phyloP scores from a whole-genome alignment of 1,139 yeast genomes.

The Meyerozyma athensensis region DNA sequence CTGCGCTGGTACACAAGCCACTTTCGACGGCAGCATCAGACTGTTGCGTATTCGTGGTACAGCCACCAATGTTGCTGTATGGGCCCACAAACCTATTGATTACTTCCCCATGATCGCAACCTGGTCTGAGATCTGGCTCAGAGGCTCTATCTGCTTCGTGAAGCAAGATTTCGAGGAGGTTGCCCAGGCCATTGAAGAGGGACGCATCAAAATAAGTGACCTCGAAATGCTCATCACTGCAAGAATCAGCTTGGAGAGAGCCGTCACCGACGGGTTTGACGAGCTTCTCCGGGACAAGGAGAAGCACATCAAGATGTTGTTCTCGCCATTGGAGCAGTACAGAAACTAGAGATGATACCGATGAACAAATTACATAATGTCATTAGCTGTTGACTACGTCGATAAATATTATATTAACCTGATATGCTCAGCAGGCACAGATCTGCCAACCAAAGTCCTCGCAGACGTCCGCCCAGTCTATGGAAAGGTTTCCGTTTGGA shows the following conservation, averaged over 20 bases:
- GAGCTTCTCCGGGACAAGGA: slow-evolving; percentile 34
- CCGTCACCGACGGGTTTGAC: slow-evolving; percentile 29
- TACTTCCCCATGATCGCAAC: slow-evolving; percentile 37
- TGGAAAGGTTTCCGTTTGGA: slow-evolving; percentile 3
- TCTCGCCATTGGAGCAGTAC: slow-evolving; percentile 19
- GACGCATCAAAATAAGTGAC: slow-evolving; percentile 21
- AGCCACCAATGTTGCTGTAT: slow-evolving; percentile 17
- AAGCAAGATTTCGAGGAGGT: slow-evolving; percentile 33
- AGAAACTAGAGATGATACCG: background rate
- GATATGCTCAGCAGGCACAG: background rate
- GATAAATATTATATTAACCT: background rate
- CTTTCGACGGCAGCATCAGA: slow-evolving; percentile 3
- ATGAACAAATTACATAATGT: background rate
- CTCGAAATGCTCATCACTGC: slow-evolving; percentile 29
- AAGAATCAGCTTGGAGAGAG: slow-evolving; percentile 28
- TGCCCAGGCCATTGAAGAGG: slow-evolving; percentile 27
- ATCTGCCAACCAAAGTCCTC: slow-evolving; percentile 6
- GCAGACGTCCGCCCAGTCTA: slow-evolving; percentile 10
- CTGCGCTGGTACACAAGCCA: slow-evolving; percentile 4
- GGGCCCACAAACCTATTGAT: slow-evolving; percentile 39
- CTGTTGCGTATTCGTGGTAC: slow-evolving; percentile 4
- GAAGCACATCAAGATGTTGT: slow-evolving; percentile 32
- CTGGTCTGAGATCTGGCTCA: slow-evolving; percentile 31
- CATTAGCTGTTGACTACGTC: too few species aligned
- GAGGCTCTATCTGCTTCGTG: slow-evolving; percentile 40